Base-by-base conservation (phyloP, 2,329 filamentous ascomycete genomes). In the Leptographium flavum region DNA sequence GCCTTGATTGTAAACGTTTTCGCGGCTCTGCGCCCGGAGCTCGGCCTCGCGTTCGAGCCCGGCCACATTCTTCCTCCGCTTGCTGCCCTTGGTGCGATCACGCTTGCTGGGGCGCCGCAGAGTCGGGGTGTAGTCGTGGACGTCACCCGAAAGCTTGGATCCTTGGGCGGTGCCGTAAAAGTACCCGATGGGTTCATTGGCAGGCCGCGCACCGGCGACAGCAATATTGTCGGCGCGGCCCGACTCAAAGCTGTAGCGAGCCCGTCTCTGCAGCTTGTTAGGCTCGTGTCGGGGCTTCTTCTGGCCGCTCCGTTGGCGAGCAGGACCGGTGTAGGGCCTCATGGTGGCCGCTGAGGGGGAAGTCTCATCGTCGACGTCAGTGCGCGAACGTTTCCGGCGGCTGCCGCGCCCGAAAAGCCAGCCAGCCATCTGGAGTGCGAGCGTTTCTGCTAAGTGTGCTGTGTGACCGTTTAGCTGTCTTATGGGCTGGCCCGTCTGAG, bases 31-130 rank as follows among this genome's bases (percentile, higher is more conserved):
- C 45, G 85, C 79, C 58, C 81, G 84, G 57, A 95, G 87, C 63
- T 94, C 87, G 50, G 85, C 85, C 62, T 94, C 88, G 47, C 90
- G 75, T 47, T 82, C 72, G 57, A 78, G 76, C 50, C 93, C 84
- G 50, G 82, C 73, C 53, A 50, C 47, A 41, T 81, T 80, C 55
- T 81, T 79, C 54, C 81, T 76, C 63, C 85, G 90, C 64, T 85
- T 93, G 66, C 78, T 87, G 35, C 83, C 83, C 57, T 79, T 86
- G 49, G 81, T 79, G 48, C 79, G 70, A 50, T 69, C 70, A 54
- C 75, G 74, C 59, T 81, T 84, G 53, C 69, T 71, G 23, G 51
- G 39, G 63, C 77, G 71, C 63, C 77, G 70, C 25, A 80, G 59
- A 9, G 76, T 80, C 6, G 70, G 70, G 58, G 53, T 64, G 60